Evolutionary conservation across 257 asterid genomes (phyloP).

Genomic region (Gardenia jasminoides): DNA sequence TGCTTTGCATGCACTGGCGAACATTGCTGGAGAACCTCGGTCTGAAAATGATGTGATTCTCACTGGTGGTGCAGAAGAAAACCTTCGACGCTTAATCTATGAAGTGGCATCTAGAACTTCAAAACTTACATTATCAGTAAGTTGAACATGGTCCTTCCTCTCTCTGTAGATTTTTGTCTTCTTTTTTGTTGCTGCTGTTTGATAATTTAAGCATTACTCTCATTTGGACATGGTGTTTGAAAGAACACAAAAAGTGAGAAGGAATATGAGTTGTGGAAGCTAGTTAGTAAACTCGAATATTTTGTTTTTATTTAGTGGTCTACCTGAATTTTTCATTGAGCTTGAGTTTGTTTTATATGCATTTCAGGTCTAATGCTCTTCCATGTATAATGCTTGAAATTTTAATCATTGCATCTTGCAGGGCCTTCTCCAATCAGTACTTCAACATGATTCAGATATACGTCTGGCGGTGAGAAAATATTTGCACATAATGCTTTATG

Average conservation of each 20-base stretch:
- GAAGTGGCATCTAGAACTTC: slow-evolving; percentile 73
- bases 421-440: slow-evolving; percentile 85
- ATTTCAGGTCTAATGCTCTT: too few species aligned
- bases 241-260: background rate
- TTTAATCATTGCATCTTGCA: slow-evolving; percentile 36
- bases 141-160: slow-evolving; percentile 23
- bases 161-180: background rate
- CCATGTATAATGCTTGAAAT: background rate
- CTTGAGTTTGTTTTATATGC: background rate
- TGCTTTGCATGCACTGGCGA: slow-evolving; percentile 87
- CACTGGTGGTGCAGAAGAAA: slow-evolving; percentile 69
- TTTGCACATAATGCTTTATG: slow-evolving; percentile 18
- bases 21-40: slow-evolving; percentile 82
- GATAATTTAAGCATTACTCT: background rate
- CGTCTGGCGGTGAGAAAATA: slow-evolving; percentile 78
- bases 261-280: background rate
- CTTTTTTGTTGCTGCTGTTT: background rate
- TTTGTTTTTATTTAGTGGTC: background rate
- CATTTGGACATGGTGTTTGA: background rate
- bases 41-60: slow-evolving; percentile 43
- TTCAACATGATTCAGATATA: slow-evolving; percentile 85
- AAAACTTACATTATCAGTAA: slow-evolving; percentile 86
- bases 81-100: slow-evolving; percentile 62
- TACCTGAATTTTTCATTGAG: background rate
- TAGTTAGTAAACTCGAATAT: background rate